Evolutionary conservation across 352 stramenopile genomes (phyloP).

Genomic region (Phytopythium chamaehyphon): DNA sequence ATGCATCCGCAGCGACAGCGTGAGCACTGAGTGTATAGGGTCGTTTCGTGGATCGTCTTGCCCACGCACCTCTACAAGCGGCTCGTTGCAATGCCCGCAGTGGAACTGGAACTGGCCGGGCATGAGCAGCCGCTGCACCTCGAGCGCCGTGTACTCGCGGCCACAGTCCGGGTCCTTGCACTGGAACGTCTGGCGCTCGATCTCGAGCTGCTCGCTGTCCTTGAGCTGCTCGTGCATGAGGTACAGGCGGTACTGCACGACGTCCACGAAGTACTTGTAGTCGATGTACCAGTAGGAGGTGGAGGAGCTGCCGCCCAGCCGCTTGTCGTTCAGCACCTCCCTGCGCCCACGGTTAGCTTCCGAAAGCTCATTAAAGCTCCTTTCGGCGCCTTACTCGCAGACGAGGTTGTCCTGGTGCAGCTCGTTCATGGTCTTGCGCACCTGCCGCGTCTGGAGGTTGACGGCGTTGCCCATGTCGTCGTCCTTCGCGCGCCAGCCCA

Average conservation of each 20-base stretch:
- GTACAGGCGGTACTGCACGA: constrained; percentile 86
- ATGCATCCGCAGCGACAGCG: not conserved
- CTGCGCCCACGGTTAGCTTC: constrained; percentile 16
- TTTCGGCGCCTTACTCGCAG: constrained; percentile 55
- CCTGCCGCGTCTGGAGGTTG: constrained; percentile 85
- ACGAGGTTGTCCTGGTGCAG: constrained; percentile 83
- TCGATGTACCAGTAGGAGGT: constrained; percentile 91
- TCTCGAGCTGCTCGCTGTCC: constrained; percentile 82
- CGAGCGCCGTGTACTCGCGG: constrained; percentile 82
- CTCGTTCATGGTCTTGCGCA: constrained; percentile 89
- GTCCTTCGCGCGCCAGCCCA: constrained; percentile 60
- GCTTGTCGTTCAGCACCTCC: constrained; percentile 87
- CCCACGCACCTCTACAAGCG: constrained; percentile 53
- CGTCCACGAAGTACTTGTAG: constrained; percentile 91
- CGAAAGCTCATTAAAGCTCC: not conserved
- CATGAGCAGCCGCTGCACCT: constrained; percentile 80
- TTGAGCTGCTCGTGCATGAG: constrained; percentile 86
- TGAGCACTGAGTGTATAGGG: too few species aligned
- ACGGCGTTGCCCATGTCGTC: constrained; percentile 87
- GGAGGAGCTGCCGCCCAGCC: constrained; percentile 74
- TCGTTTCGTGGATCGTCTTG: not conserved
- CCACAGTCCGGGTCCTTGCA: constrained; percentile 84
- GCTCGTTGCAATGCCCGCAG: constrained; percentile 83
- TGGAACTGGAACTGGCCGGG: constrained; percentile 81
- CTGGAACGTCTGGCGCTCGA: constrained; percentile 84